These are phyloP conservation scores for Ophiostoma populinum DNA, from an alignment of 2,329 filamentous ascomycete species.

Conservation along the genomic window DNA sequence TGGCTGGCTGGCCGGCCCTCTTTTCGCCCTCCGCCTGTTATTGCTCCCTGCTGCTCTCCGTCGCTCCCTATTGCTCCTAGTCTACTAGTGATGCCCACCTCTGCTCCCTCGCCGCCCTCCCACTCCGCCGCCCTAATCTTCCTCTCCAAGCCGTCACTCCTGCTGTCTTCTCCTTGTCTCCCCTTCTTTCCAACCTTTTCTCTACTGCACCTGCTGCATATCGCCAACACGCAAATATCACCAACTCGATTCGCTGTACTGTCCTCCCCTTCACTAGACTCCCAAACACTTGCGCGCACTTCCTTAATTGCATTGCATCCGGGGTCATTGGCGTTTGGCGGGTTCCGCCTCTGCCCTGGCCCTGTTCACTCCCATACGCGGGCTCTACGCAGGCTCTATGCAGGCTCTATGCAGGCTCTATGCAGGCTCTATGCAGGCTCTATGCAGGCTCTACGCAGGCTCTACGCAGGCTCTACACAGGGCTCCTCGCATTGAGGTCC, in stretches of 20 bases:
- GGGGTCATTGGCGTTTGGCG: too few relatives aligned
- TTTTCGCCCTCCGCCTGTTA: too few relatives aligned
- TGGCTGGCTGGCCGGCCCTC: conserved; percentile 3
- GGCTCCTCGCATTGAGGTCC: too few relatives aligned
- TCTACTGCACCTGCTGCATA: conserved; percentile 5
- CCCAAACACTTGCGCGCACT: not conserved
- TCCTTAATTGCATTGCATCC: not conserved
- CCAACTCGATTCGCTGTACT: conserved; percentile 1
- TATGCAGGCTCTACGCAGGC: too few relatives aligned
- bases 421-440: too few relatives aligned
- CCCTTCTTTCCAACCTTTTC: conserved; percentile 2
- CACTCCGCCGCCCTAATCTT: conserved; percentile 1
- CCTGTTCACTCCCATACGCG: too few relatives aligned
- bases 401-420: too few relatives aligned
- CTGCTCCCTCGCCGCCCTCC: not conserved
- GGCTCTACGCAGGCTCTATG: too few relatives aligned
- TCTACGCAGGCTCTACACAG: too few relatives aligned
- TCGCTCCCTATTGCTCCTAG: too few relatives aligned
- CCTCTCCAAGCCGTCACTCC: conserved; percentile 1
- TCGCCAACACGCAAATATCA: conserved; percentile 5
- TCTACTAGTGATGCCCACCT: too few relatives aligned
- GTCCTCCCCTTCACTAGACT: not conserved
- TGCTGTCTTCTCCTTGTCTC: not conserved
- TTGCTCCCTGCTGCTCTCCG: not conserved
- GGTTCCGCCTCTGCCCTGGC: too few relatives aligned